Evolutionary conservation across 345 rosid species (phyloP), one percentile per base, ranked within the genome.

Genomic region (Populus simonii): DNA sequence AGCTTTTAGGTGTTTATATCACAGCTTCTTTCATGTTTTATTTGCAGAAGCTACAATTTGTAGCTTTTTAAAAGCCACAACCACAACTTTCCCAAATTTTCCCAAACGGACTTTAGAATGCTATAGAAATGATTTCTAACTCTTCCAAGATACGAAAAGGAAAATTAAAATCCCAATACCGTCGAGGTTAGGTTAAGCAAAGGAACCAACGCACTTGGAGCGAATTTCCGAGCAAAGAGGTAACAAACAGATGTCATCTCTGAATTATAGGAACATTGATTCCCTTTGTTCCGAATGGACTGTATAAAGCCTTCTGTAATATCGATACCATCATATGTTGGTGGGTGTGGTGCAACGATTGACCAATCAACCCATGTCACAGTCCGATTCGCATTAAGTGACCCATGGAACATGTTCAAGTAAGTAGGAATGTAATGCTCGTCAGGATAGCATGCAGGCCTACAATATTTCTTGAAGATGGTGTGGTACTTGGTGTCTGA

Each of bases 351-450:
- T 11, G 97, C 98, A 0, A 92, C 92, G 65, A 84, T n/a, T 0
- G 97, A 90, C 98, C 98, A 94, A 76, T 94, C 88, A 2, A 94
- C 98, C 94, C 96, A 91, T 17, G 98, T 94, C 72, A 93, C 93
- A 0, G 85, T 90, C 78, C 97, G 84, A 68, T 94, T 94, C 0
- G 97, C 88, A 72, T 80, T 92, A 61, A 83, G 75, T 6, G 90
- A 77, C 63, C 97, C 97, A 1, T 93, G 91, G 85, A 91, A 89
- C 86, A 94, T 93, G 88, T 94, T 90, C 73, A 93, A 70, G 83
- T 82, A 89, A 35, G 98, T 94, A 0, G 97, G 94, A 70, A 94
- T 87, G 84, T 89, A 94, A 85, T 94, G 98, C 81, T 94, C 98
- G 31, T 94, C 98, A 0, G 98, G 97, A 71, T 93, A 93, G 86